These are phyloP conservation scores for Cucumis cinereus DNA, from an alignment of 306 rosid genomes.

Conservation along the genomic window DNA sequence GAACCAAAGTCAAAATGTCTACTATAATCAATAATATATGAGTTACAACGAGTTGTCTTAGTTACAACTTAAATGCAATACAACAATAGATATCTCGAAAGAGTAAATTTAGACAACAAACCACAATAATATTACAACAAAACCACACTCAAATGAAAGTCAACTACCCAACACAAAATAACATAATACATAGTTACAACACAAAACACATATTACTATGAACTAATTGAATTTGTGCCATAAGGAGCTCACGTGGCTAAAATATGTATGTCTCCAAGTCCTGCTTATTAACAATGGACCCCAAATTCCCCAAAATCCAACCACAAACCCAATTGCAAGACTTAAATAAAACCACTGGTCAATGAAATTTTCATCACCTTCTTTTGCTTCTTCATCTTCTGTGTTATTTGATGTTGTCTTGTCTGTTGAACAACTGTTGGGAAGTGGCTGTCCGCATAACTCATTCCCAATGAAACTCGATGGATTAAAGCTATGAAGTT, in stretches of 20 bases:
- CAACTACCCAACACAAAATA: too few species aligned
- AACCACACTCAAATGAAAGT: too few species aligned
- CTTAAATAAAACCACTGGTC: conserved; percentile 1
- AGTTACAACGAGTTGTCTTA: too few species aligned
- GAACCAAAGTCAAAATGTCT: too few species aligned
- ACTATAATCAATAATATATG: too few species aligned
- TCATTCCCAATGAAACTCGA: neutral
- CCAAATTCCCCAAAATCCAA: neutral
- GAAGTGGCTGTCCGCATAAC: neutral
- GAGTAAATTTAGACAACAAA: too few species aligned
- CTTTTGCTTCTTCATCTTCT: neutral
- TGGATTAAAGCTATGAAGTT: neutral
- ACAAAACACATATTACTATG: neutral
- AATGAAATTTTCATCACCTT: neutral
- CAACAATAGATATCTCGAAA: neutral
- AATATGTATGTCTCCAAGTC: neutral
- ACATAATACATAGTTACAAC: too few species aligned
- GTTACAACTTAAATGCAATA: neutral
- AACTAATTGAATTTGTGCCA: neutral
- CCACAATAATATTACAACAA: too few species aligned
- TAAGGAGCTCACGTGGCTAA: fast-evolving
- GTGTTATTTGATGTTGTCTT: too few species aligned
- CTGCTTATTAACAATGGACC: neutral
- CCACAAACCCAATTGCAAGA: neutral
- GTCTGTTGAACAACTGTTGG: neutral